Evolutionary conservation across 192 early-diverging fungal species (phyloP).

Genomic region (Coemansia sp.): DNA sequence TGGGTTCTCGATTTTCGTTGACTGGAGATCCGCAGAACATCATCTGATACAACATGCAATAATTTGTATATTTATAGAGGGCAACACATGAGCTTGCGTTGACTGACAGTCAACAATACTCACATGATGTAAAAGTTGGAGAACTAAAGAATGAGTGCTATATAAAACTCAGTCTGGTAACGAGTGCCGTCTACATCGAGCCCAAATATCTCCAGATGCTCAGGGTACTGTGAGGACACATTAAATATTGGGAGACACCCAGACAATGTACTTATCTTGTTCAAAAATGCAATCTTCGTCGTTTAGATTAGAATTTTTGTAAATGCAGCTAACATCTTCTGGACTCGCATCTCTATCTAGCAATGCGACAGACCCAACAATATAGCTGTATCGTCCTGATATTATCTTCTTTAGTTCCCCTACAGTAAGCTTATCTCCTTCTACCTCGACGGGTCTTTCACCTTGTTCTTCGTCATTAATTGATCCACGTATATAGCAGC

Average conservation of each 20-base stretch:
- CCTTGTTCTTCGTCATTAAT: neutral
- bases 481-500: neutral
- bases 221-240: neutral
- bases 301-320: neutral
- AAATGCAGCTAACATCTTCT: neutral
- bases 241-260: neutral
- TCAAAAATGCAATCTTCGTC: neutral
- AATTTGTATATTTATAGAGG: neutral
- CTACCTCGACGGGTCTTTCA: neutral
- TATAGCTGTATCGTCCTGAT: neutral
- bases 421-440: neutral
- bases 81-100: neutral
- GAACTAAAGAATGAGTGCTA: neutral
- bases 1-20: neutral
- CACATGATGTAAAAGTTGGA: neutral
- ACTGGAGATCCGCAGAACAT: neutral
- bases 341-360: neutral
- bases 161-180: neutral
- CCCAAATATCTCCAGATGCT: neutral
- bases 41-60: neutral
- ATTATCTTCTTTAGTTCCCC: neutral
- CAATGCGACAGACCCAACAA: neutral
- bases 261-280: neutral
- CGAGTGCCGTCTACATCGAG: neutral
- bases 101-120: neutral